Evolutionary conservation across 352 stramenopile genomes (phyloP), one percentile per base, ranked within the genome.

Genomic region (Pythium phragmiticola): DNA sequence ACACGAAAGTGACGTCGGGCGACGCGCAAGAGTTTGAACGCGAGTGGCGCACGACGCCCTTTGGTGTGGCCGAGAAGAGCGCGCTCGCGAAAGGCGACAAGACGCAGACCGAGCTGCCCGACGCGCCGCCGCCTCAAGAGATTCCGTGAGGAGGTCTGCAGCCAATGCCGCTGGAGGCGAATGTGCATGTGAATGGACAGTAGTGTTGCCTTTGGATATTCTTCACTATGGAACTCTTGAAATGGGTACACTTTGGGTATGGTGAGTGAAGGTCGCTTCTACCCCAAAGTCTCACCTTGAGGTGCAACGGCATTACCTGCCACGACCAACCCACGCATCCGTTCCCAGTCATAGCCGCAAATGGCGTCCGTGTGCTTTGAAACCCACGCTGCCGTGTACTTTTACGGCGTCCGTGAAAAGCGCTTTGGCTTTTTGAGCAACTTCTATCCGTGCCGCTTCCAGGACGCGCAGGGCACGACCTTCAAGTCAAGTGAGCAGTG

Each of bases 401-500:
- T 89, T 64, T 84, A 84, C 66, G 72, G 69, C 8, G 60, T 76
- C 60, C 67, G 66, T 0, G 76, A 84, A 14, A 37, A 63, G 0
- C 60, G 21, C 2, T 85, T 74, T 28, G 78, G 80, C 0, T 88
- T 74, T 55, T 43, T 89, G 46, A 89, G 80, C 69, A 89, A 88
- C 37, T 89, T 88, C 50, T 30, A 88, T 34, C 66, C 70, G n/a
- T 89, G 80, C 55, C 62, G 62, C 46, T 88, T 89, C 63, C 58
- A 57, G 16, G 76, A 80, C 49, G 59, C 55, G 0, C 16, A 72
- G 26, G 75, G 74, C 0, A 57, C 62, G 9, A 69, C 53, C 2
- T 88, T 75, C 62, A 81, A 76, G 62, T 89, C 80, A n/a, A 88
- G 78, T 41, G 80, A 89, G 58, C 80, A 89, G 73, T 85, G 62